phyloP scores from a whole-genome alignment of 2,329 filamentous ascomycete genomes.

The Talaromyces sp. region DNA sequence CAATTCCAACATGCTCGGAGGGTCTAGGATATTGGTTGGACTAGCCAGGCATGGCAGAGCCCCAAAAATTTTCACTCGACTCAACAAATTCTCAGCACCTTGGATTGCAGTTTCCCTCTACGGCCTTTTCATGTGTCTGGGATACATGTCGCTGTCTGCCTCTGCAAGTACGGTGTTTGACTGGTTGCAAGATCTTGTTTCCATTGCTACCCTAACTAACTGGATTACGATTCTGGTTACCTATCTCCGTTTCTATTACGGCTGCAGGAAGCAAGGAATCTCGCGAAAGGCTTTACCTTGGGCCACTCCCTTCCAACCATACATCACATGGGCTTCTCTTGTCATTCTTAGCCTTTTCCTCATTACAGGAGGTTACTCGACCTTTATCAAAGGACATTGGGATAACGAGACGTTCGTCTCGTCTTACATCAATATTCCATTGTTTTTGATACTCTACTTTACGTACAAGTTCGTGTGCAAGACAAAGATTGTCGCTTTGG shows the following conservation, averaged over 20 bases:
- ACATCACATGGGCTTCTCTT: conserved; percentile 61
- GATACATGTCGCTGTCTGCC: conserved; percentile 63
- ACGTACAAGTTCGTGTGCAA: conserved; percentile 47
- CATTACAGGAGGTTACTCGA: conserved; percentile 70
- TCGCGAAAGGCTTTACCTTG: conserved; percentile 41
- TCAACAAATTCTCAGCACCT: conserved; percentile 61
- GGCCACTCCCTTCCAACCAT: conserved; percentile 53
- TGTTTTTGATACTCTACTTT: conserved; percentile 56
- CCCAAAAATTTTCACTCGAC: conserved; percentile 58
- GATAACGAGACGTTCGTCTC: conserved; percentile 12
- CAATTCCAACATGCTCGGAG: conserved; percentile 73
- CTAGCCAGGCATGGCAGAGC: conserved; percentile 63
- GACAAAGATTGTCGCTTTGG: conserved; percentile 52
- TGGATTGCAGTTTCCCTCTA: conserved; percentile 57
- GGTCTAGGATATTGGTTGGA: conserved; percentile 64
- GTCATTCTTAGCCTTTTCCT: conserved; percentile 56
- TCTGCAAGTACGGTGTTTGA: conserved; percentile 61
- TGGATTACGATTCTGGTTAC: conserved; percentile 50
- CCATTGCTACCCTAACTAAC: conserved; percentile 66
- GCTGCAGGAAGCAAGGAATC: conserved; percentile 35
- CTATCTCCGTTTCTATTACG: conserved; percentile 46
- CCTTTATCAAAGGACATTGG: conserved; percentile 48
- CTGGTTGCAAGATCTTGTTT: conserved; percentile 70
- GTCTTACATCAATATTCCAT: conserved; percentile 61
- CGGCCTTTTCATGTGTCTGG: conserved; percentile 60